Conservation (phyloP, 2,329 filamentous ascomycete genomes). For the Paraphaeosphaeria minitans region DNA sequence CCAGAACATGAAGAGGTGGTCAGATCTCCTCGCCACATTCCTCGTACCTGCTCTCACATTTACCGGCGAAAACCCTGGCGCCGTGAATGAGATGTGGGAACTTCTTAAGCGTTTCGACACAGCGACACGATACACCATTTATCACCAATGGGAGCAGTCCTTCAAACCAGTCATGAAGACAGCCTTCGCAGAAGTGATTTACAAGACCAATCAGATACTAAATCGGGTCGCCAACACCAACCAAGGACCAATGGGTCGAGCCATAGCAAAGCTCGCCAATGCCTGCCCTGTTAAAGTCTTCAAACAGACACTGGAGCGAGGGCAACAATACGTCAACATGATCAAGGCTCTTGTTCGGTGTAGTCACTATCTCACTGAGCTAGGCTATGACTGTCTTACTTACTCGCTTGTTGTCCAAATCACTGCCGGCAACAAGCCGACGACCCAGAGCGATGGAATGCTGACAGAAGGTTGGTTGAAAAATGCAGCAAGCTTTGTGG, state of each 20-base stretch:
- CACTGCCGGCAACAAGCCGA: constrained; percentile 61
- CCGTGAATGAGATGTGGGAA: constrained; percentile 85
- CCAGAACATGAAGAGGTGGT: constrained; percentile 77
- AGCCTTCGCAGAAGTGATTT: constrained; percentile 76
- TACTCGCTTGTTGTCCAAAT: constrained; percentile 85
- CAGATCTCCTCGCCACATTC: constrained; percentile 79
- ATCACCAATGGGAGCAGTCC: constrained; percentile 80
- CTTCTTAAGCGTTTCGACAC: constrained; percentile 80
- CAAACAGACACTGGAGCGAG: constrained; percentile 83
- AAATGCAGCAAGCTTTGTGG: constrained; percentile 87
- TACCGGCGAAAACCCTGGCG: constrained; percentile 80
- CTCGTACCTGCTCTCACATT: constrained; percentile 89
- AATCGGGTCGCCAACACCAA: constrained; percentile 91
- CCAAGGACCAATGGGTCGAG: constrained; percentile 81
- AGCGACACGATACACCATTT: constrained; percentile 80
- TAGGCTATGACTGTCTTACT: constrained; percentile 90
- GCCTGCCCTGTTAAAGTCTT: constrained; percentile 92
- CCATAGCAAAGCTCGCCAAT: constrained; percentile 88
- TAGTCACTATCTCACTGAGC: constrained; percentile 87
- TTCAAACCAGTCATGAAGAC: constrained; percentile 70
- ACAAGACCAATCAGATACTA: constrained; percentile 83
- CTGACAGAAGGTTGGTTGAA: constrained; percentile 92
- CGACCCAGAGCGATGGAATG: constrained; percentile 68
- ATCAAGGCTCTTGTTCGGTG: constrained; percentile 95
- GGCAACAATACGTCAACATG: constrained; percentile 92